Evolutionary conservation across 495 filamentous ascomycete species (phyloP).

Genomic region (Usnea hakonensis): DNA sequence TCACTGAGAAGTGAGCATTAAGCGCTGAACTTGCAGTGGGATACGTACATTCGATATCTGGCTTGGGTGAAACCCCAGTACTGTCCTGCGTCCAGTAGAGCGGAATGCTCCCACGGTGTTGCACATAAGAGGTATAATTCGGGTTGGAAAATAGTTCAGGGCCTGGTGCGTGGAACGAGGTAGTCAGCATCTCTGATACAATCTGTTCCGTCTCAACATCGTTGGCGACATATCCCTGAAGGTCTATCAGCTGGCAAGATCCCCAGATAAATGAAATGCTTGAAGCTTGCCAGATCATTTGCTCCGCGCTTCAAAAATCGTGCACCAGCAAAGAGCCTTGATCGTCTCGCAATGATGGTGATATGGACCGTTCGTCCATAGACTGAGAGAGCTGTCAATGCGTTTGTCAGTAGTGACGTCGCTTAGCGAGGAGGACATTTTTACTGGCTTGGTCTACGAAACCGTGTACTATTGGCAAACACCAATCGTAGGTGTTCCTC

Average conservation of each 20-base stretch:
- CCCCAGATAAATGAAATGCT: neutral
- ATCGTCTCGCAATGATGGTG: slow-evolving; percentile 85
- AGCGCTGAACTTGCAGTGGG: slow-evolving; percentile 2
- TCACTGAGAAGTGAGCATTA: slow-evolving; percentile 40
- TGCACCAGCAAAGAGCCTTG: slow-evolving; percentile 88
- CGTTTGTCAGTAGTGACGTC: neutral
- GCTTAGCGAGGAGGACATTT: slow-evolving; percentile 6
- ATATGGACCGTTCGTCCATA: slow-evolving; percentile 84
- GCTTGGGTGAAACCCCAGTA: slow-evolving; percentile 90
- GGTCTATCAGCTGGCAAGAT: slow-evolving; percentile 16
- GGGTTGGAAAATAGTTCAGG: slow-evolving; percentile 80
- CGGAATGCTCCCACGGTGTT: slow-evolving; percentile 94
- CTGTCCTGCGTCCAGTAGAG: slow-evolving; percentile 97
- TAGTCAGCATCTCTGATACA: slow-evolving; percentile 85
- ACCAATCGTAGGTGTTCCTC: slow-evolving; percentile 87
- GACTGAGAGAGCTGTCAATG: slow-evolving; percentile 55
- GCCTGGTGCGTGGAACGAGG: slow-evolving; percentile 89
- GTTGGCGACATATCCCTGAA: slow-evolving; percentile 84
- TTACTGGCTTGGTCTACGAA: slow-evolving; percentile 79
- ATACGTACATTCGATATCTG: slow-evolving; percentile 63
- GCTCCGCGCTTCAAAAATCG: slow-evolving; percentile 90
- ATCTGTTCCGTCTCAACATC: slow-evolving; percentile 99
- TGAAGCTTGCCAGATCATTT: slow-evolving; percentile 60
- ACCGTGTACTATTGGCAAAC: slow-evolving; percentile 89
- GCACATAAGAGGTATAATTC: slow-evolving; percentile 89